Evolutionary conservation across 1,139 yeast species (phyloP).

Genomic region (Lodderomyces orthopsilosis): DNA sequence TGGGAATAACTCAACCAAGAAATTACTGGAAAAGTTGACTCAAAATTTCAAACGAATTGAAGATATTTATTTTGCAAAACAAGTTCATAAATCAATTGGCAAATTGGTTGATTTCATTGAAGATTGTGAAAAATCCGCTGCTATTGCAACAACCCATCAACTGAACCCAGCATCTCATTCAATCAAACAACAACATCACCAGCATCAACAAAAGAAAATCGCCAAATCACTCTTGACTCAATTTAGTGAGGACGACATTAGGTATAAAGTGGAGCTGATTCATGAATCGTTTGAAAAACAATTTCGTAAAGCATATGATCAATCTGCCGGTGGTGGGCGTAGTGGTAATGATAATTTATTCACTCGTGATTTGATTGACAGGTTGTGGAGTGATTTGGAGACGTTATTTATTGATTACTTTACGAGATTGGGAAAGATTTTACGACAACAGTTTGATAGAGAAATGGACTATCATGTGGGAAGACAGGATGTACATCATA

Average conservation of each 20-base stretch:
- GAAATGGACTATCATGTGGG: conserved; percentile 40
- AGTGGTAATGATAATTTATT: conserved; percentile 35
- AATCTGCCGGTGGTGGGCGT: neutral
- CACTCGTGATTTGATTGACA: conserved; percentile 47
- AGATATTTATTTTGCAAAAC: conserved; percentile 44
- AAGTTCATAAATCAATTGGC: conserved; percentile 49
- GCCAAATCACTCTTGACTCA: conserved; percentile 20
- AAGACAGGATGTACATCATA: conserved; percentile 34
- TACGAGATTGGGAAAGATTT: conserved; percentile 35
- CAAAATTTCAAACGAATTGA: conserved; percentile 49
- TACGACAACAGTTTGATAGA: conserved; percentile 36
- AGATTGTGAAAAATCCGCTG: neutral
- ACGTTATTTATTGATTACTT: conserved; percentile 34
- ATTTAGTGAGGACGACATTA: conserved; percentile 59
- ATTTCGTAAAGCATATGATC: conserved; percentile 24
- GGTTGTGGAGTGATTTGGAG: conserved; percentile 45
- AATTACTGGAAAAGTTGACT: conserved; percentile 44
- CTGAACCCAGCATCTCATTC: neutral
- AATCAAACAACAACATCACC: conserved; percentile 1
- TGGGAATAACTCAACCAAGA: conserved; percentile 15
- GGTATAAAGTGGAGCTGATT: conserved; percentile 53
- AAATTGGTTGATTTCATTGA: conserved; percentile 64
- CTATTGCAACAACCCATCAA: neutral
- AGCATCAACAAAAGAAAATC: conserved; percentile 1
- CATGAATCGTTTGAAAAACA: conserved; percentile 59